Conservation (phyloP, 2,329 filamentous ascomycete genomes). For the Parafenestella ontariensis region DNA sequence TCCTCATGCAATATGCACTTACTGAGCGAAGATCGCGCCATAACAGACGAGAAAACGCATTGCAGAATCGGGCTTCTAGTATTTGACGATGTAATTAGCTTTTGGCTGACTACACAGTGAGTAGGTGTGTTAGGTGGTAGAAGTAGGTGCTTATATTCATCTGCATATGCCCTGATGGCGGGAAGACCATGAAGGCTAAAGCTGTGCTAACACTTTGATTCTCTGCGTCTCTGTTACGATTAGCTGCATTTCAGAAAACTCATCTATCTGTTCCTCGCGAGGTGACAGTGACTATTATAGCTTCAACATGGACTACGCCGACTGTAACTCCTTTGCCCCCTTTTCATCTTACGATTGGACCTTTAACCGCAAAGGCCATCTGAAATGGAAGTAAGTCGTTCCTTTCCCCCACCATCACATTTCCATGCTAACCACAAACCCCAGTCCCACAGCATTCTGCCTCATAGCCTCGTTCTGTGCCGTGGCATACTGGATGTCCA, state of each 20-base stretch:
- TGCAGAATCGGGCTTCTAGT: background rate
- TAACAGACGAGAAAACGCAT: background rate
- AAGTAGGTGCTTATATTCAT: background rate
- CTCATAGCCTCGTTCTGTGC: conserved; percentile 17
- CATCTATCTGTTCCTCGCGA: background rate
- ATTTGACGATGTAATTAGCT: background rate
- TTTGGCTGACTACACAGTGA: background rate
- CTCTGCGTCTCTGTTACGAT: background rate
- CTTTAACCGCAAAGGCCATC: conserved; percentile 5
- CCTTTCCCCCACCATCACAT: background rate
- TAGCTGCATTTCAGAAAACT: background rate
- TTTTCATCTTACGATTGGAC: conserved; percentile 11
- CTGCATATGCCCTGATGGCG: background rate
- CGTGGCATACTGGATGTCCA: conserved; percentile 35
- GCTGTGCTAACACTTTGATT: background rate
- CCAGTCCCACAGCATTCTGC: conserved; percentile 9
- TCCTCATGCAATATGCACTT: background rate
- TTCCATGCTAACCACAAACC: background rate
- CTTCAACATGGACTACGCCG: conserved; percentile 12
- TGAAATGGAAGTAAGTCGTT: conserved; percentile 10
- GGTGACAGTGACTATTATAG: background rate
- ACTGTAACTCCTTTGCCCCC: conserved; percentile 10
- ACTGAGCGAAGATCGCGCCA: background rate
- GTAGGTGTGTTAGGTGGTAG: background rate
- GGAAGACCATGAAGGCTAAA: no score